phyloP scores from a whole-genome alignment of 768 basidiomycete species.

The Multifurca ochricompacta region DNA sequence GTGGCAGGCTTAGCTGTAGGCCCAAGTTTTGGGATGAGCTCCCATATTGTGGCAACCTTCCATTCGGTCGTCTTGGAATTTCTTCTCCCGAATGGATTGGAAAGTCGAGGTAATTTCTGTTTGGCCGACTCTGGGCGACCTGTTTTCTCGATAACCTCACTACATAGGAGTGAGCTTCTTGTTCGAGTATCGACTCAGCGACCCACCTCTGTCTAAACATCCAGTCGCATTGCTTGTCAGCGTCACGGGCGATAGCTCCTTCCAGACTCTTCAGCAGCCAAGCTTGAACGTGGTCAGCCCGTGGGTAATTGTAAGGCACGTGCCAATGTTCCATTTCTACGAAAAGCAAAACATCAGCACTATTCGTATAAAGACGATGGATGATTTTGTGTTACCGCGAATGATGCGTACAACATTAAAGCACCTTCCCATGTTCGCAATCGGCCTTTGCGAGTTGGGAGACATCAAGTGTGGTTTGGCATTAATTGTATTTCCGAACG shows the following conservation, averaged over 20 bases:
- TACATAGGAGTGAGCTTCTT: background rate
- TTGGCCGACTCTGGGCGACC: constrained; percentile 11
- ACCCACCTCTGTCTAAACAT: constrained; percentile 26
- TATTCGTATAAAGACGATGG: no score
- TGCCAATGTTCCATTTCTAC: constrained; percentile 43
- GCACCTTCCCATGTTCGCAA: constrained; percentile 12
- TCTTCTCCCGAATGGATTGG: constrained; percentile 12
- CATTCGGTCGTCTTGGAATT: background rate
- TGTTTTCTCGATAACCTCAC: constrained; percentile 5
- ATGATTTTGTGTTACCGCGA: background rate
- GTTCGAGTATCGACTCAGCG: background rate
- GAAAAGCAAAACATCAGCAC: background rate
- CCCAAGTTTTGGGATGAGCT: constrained; percentile 10
- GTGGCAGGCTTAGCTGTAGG: background rate
- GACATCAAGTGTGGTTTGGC: background rate
- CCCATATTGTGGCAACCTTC: constrained; percentile 8
- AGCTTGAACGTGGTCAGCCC: constrained; percentile 29
- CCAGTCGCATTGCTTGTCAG: constrained; percentile 17
- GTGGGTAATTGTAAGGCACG: constrained; percentile 34
- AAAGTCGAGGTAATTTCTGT: constrained; percentile 5
- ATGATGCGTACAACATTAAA: background rate
- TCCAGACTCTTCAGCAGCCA: constrained; percentile 32
- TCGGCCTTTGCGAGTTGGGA: background rate
- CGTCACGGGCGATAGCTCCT: constrained; percentile 25
- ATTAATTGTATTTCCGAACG: background rate